Percentiles rank a stretch among this genome's conserved stretches.
Evolutionary conservation across 805 yeast species (phyloP).

Genomic region (Saccharomycopsis fibuligera): DNA sequence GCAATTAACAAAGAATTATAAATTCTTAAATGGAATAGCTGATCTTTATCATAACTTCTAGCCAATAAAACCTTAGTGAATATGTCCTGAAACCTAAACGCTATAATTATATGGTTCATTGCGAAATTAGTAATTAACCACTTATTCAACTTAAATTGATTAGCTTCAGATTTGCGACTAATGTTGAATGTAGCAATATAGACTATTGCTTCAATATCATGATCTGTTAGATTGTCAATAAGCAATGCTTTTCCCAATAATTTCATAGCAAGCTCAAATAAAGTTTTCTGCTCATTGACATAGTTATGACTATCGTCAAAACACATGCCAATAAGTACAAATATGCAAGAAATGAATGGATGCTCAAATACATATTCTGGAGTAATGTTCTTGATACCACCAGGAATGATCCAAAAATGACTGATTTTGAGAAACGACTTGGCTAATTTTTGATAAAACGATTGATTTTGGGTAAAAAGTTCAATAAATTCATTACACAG

Average conservation of each 20-base stretch:
- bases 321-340: constrained; percentile 48
- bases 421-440: constrained; percentile 45
- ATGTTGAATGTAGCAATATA: constrained; percentile 50
- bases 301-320: constrained; percentile 47
- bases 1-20: constrained; percentile 47
- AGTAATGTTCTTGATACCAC: constrained; percentile 46
- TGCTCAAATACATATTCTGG: constrained; percentile 42
- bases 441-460: constrained; percentile 39
- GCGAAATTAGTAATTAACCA: constrained; percentile 50
- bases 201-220: constrained; percentile 54
- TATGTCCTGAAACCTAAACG: constrained; percentile 40
- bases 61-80: constrained; percentile 30
- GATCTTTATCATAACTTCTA: constrained; percentile 30
- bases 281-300: constrained; percentile 39
- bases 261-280: constrained; percentile 44
- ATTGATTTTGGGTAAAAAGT: constrained; percentile 39
- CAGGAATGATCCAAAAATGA: constrained; percentile 58
- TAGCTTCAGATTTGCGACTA: constrained; percentile 39
- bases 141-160: constrained; percentile 45
- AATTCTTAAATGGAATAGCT: constrained; percentile 48
- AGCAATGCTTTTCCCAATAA: constrained; percentile 43
- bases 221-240: constrained; percentile 49
- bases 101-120: constrained; percentile 40
- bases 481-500: constrained; percentile 39
- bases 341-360: constrained; percentile 49